phyloP scores from a whole-genome alignment of 2,329 filamentous ascomycete genomes.

The Ophiocordyceps camponoti-saundersi region DNA sequence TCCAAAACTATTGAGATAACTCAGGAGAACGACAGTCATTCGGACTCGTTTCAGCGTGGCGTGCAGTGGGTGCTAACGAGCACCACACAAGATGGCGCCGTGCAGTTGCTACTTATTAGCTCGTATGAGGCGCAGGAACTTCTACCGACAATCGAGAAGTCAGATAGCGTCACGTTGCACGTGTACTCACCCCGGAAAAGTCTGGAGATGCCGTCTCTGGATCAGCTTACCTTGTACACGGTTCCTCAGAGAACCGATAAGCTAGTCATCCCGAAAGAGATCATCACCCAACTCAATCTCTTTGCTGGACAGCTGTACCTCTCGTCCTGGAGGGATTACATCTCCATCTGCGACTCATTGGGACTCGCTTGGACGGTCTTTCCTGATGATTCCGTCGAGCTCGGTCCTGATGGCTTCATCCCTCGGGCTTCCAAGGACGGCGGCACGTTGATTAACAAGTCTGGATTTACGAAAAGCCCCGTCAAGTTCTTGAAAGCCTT shows the following conservation, averaged over 20 bases:
- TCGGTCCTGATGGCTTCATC: neutral
- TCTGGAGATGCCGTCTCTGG: neutral
- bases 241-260: neutral
- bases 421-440: neutral
- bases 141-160: neutral
- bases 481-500: conserved; percentile 16
- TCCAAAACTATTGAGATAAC: neutral
- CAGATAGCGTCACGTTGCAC: conserved; percentile 21
- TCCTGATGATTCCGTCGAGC: conserved; percentile 7
- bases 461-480: conserved; percentile 8
- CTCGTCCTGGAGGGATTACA: conserved; percentile 31
- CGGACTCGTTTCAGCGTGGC: conserved; percentile 7
- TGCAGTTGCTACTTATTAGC: conserved; percentile 36
- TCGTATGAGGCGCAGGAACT: conserved; percentile 36
- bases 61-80: conserved; percentile 10
- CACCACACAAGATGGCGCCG: neutral
- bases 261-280: conserved; percentile 1
- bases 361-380: conserved; percentile 19
- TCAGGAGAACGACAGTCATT: neutral
- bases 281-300: conserved; percentile 37
- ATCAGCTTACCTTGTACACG: conserved; percentile 8
- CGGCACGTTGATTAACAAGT: neutral
- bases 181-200: conserved; percentile 18
- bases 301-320: conserved; percentile 52
- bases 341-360: conserved; percentile 28